Evolutionary conservation across 257 asterid species (phyloP).

Genomic region (Gardenia jasminoides): DNA sequence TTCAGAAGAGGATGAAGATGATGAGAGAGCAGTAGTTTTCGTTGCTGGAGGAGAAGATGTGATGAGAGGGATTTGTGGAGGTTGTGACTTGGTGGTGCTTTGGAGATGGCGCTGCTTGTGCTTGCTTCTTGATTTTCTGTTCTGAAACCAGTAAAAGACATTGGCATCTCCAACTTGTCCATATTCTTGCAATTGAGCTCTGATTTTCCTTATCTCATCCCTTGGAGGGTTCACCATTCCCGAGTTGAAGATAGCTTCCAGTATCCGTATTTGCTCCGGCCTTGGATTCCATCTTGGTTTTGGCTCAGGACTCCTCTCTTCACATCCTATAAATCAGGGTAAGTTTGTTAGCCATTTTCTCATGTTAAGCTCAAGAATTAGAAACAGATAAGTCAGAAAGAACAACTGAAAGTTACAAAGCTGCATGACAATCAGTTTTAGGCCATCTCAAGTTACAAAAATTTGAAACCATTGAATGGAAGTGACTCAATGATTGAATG

Average conservation of each 20-base stretch:
- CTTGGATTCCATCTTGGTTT: conserved; percentile 94
- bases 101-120: conserved; percentile 77
- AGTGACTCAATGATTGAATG: too few species aligned
- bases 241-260: conserved; percentile 86
- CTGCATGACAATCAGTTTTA: not conserved
- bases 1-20: conserved; percentile 63
- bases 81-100: conserved; percentile 26
- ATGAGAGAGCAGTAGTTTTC: conserved; percentile 25
- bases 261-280: conserved; percentile 88
- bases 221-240: conserved; percentile 97
- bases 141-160: conserved; percentile 97
- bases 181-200: conserved; percentile 79
- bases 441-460: not conserved
- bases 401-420: not conserved
- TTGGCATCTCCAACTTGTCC: conserved; percentile 98
- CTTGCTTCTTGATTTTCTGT: conserved; percentile 90
- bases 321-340: conserved; percentile 30
- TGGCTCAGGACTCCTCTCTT: conserved; percentile 90
- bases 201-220: conserved; percentile 81
- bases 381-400: not conserved
- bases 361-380: not conserved
- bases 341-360: not conserved
- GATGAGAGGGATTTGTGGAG: conserved; percentile 22
- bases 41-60: conserved; percentile 2
- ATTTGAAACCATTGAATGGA: too few species aligned